These are phyloP conservation scores for Xylaria palmicola DNA, from an alignment of 495 filamentous ascomycete species.

Conservation along the genomic window DNA sequence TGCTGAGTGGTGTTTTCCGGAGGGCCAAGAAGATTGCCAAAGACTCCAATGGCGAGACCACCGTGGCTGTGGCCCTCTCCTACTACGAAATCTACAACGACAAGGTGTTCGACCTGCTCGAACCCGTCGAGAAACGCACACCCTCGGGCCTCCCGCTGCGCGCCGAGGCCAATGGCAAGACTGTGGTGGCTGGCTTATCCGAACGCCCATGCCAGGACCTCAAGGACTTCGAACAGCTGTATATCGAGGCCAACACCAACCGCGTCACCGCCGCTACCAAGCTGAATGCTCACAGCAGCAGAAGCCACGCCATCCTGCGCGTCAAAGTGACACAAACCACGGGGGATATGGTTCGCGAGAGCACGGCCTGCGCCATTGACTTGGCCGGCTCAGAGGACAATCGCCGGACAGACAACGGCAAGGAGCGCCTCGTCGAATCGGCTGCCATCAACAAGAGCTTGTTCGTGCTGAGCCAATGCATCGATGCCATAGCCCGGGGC, in stretches of 20 bases:
- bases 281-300: conserved; percentile 90
- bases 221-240: conserved; percentile 89
- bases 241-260: conserved; percentile 93
- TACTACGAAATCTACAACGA: conserved; percentile 99
- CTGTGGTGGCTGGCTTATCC: conserved; percentile 85
- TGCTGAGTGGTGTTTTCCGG: conserved; percentile 85
- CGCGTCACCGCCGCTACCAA: conserved; percentile 91
- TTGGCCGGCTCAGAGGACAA: conserved; percentile 97
- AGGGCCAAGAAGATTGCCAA: conserved; percentile 83
- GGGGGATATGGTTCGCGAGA: conserved; percentile 67
- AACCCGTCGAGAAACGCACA: conserved; percentile 86
- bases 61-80: conserved; percentile 75
- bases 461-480: conserved; percentile 92
- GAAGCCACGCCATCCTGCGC: conserved; percentile 89
- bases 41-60: conserved; percentile 71
- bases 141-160: conserved; percentile 80
- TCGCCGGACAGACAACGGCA: conserved; percentile 88
- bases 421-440: conserved; percentile 91
- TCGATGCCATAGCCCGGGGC: conserved; percentile 79
- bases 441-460: conserved; percentile 98
- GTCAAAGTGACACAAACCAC: conserved; percentile 81
- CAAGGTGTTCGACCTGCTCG: conserved; percentile 90
- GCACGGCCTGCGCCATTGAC: conserved; percentile 92
- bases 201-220: conserved; percentile 81
- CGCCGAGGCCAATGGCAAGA: conserved; percentile 83